phyloP scores from a whole-genome alignment of 176 grass and related monocot species.

The Lolium perenne region DNA sequence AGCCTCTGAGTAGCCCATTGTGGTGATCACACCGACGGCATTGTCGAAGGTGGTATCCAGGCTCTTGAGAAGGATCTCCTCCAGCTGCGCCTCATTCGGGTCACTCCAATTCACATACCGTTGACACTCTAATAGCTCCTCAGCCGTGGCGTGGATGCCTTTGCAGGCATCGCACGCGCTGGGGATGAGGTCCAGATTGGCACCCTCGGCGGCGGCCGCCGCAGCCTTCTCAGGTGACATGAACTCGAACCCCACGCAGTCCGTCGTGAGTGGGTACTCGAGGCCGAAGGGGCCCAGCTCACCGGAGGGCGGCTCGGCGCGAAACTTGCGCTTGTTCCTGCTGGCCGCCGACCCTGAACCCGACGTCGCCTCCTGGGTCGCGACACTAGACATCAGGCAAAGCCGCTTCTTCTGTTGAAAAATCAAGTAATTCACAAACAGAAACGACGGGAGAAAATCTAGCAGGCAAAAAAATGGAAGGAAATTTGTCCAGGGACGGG shows the following conservation, averaged over 20 bases:
- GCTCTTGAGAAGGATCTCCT: constrained; percentile 86
- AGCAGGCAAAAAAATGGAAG: not conserved
- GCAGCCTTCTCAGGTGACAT: constrained; percentile 58
- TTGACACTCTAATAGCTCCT: constrained; percentile 61
- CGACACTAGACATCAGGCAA: constrained; percentile 44
- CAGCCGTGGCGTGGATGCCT: constrained; percentile 50
- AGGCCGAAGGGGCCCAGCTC: constrained; percentile 51
- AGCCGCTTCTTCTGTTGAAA: not conserved
- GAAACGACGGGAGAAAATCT: not conserved
- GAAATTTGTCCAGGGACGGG: constrained; percentile 23
- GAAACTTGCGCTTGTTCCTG: constrained; percentile 95
- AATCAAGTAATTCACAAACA: constrained; percentile 13
- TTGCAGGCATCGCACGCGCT: constrained; percentile 67
- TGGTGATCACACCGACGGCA: constrained; percentile 64
- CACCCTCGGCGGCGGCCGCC: constrained; percentile 29
- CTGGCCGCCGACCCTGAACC: constrained; percentile 46
- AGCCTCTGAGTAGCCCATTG: constrained; percentile 79
- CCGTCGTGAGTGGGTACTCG: constrained; percentile 58
- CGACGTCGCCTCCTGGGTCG: constrained; percentile 34
- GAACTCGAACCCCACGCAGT: constrained; percentile 67
- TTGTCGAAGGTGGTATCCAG: constrained; percentile 74
- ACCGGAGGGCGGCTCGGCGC: constrained; percentile 65
- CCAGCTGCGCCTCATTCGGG: constrained; percentile 68
- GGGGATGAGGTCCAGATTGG: constrained; percentile 59
- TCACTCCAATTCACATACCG: constrained; percentile 79